These are phyloP conservation scores for Hypoxylon sp. DNA, from an alignment of 2,329 filamentous ascomycete genomes.

Conservation along the genomic window DNA sequence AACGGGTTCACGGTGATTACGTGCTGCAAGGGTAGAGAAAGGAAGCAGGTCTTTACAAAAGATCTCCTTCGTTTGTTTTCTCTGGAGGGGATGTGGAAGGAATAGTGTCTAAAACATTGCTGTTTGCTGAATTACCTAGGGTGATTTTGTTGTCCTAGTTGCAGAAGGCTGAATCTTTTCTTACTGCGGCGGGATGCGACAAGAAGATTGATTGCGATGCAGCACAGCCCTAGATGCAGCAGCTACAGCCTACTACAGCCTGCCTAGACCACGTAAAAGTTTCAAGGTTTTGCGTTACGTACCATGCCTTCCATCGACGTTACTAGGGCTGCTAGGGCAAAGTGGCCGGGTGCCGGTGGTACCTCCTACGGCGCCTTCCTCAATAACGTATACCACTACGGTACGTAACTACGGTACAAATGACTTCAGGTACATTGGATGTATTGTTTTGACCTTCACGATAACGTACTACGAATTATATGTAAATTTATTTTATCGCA, in stretches of 20 bases:
- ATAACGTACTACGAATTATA: not conserved
- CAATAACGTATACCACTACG: no score
- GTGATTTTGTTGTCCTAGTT: conserved; percentile 25
- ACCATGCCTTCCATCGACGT: not conserved
- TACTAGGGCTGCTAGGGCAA: conserved; percentile 9
- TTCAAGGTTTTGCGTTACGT: conserved; percentile 7
- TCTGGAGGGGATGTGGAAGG: conserved; percentile 1
- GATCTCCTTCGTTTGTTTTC: conserved; percentile 22
- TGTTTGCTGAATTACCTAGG: conserved; percentile 38
- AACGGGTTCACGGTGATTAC: conserved; percentile 1
- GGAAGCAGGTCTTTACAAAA: conserved; percentile 9
- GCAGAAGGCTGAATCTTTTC: conserved; percentile 37
- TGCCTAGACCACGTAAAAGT: conserved; percentile 4
- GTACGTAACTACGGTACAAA: no score
- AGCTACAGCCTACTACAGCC: conserved; percentile 23
- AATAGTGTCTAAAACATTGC: conserved; percentile 34
- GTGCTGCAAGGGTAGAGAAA: conserved; percentile 14
- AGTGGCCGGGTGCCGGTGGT: not conserved
- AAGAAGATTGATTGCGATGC: conserved; percentile 33
- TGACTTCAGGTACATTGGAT: not conserved
- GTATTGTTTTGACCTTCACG: not conserved
- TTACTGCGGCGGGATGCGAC: conserved; percentile 30
- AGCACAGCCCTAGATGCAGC: conserved; percentile 39
- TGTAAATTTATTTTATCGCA: not conserved
- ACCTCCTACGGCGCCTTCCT: not conserved